These are phyloP conservation scores for Breviolum minutum DNA, from an alignment of 73 alveolate species.

Conservation along the genomic window DNA sequence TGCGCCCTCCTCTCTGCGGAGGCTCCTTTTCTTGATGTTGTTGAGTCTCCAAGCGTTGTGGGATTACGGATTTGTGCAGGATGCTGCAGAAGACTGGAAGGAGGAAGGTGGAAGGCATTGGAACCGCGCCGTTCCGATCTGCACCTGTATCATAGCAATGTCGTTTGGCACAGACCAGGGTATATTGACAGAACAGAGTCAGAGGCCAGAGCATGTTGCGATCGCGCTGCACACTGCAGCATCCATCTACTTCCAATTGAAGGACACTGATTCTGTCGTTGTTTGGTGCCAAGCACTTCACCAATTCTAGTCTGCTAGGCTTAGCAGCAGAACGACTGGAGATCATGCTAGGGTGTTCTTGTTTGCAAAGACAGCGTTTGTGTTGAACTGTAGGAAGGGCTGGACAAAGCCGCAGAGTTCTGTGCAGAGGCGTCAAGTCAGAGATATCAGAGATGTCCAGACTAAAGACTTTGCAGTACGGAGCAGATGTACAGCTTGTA, in stretches of 20 bases:
- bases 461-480: neutral
- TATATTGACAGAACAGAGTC: too few relatives aligned
- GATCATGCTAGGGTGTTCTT: neutral
- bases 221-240: constrained; percentile 85
- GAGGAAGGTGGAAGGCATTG: constrained; percentile 84
- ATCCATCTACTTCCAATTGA: constrained; percentile 58
- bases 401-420: constrained; percentile 47
- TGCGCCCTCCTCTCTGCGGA: constrained; percentile 85
- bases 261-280: neutral
- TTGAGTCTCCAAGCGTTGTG: neutral
- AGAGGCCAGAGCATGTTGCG: constrained; percentile 88
- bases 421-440: constrained; percentile 47
- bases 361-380: neutral
- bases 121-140: neutral
- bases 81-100: constrained; percentile 92
- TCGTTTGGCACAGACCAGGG: too few relatives aligned
- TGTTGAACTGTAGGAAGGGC: constrained; percentile 21
- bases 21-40: neutral
- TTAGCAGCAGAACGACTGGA: neutral
- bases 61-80: neutral
- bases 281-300: neutral
- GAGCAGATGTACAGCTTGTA: neutral
- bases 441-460: neutral
- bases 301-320: neutral
- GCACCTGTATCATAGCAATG: too few relatives aligned